Evolutionary conservation across 176 grass and related monocot genomes (phyloP).

Genomic region (Coix lacrymajobi): DNA sequence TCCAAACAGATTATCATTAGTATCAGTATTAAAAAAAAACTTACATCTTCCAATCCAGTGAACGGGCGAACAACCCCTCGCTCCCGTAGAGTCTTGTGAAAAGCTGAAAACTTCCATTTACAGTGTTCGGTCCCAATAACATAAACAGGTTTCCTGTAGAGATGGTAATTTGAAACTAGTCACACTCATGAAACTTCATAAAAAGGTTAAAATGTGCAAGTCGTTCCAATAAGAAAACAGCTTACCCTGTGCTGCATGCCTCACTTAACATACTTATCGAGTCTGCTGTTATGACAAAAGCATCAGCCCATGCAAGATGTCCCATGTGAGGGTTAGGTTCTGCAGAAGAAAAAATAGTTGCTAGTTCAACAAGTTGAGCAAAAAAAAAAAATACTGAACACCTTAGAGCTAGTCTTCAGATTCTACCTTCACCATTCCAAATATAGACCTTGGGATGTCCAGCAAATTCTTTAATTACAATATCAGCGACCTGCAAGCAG

Average conservation of each 20-base stretch:
- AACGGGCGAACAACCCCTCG: slow-evolving; percentile 69
- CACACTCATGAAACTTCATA: not conserved
- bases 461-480: slow-evolving; percentile 59
- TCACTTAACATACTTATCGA: slow-evolving; percentile 95
- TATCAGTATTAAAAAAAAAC: slow-evolving; percentile 6
- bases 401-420: not conserved
- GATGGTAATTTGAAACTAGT: slow-evolving; percentile 30
- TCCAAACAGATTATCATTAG: not conserved
- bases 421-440: slow-evolving; percentile 83
- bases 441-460: slow-evolving; percentile 76
- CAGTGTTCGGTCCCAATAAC: slow-evolving; percentile 80
- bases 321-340: slow-evolving; percentile 90
- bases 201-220: not conserved
- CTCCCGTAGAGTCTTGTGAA: slow-evolving; percentile 77
- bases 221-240: not conserved
- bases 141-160: slow-evolving; percentile 87
- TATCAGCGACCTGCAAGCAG: slow-evolving; percentile 51
- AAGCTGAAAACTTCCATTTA: slow-evolving; percentile 88
- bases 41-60: slow-evolving; percentile 94
- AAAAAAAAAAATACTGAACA: slow-evolving; percentile 9
- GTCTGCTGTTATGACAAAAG: slow-evolving; percentile 86
- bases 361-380: not conserved
- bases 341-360: slow-evolving; percentile 31
- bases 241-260: slow-evolving; percentile 90
- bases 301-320: slow-evolving; percentile 95